phyloP scores from a whole-genome alignment of 2,329 filamentous ascomycete species.

The Alternaria postmessia region DNA sequence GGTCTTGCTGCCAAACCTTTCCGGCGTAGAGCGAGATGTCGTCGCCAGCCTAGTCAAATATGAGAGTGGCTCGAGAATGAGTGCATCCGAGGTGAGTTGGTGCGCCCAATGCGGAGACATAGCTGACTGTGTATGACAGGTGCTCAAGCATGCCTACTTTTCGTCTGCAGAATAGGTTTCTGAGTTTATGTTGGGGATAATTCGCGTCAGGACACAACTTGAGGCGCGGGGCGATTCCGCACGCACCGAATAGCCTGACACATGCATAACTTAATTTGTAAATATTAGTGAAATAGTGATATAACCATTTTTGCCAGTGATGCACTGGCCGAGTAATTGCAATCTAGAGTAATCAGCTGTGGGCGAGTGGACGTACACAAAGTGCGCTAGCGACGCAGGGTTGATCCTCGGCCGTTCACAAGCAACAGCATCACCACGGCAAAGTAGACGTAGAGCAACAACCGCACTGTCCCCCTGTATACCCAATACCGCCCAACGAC shows the following conservation, averaged over 20 bases:
- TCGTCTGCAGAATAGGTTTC: not conserved
- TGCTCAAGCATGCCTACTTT: conserved; percentile 43
- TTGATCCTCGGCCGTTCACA: conserved; percentile 22
- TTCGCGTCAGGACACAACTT: not conserved
- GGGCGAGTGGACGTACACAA: conserved; percentile 18
- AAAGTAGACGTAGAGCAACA: conserved; percentile 36
- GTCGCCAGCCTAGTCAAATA: conserved; percentile 75
- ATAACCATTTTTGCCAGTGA: not conserved
- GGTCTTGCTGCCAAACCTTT: conserved; percentile 70
- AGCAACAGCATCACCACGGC: conserved; percentile 29
- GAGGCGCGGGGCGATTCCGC: conserved; percentile 10
- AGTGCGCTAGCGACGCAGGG: conserved; percentile 24
- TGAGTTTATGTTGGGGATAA: not conserved
- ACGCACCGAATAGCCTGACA: not conserved
- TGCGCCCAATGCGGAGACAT: not conserved
- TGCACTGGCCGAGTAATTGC: not conserved
- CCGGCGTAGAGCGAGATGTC: conserved; percentile 68
- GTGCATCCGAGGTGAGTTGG: conserved; percentile 66
- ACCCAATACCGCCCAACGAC: conserved; percentile 16
- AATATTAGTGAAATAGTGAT: conserved; percentile 1
- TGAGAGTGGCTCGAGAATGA: conserved; percentile 72
- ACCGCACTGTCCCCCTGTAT: conserved; percentile 21
- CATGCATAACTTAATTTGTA: not conserved
- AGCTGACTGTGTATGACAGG: conserved; percentile 26
- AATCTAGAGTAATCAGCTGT: not conserved